Evolutionary conservation across 495 filamentous ascomycete species (phyloP), one percentile per base, ranked within the genome.

Genomic region (Talaromyces adpressus): DNA sequence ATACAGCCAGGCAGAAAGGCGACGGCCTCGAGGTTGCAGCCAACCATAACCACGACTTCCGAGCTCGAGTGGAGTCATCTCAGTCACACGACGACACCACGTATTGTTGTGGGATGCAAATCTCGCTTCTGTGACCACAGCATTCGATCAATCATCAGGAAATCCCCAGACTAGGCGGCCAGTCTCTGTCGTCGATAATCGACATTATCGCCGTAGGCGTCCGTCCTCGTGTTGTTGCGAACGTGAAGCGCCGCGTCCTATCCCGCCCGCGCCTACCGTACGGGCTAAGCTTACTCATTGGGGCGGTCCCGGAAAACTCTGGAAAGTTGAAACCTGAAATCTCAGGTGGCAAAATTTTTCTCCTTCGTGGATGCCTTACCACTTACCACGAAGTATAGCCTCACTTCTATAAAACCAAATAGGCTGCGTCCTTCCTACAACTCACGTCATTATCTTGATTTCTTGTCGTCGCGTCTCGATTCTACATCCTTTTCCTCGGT

Each of bases 331-430:
- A 45, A 49, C 60, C 60, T 62, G 60, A 62, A 51, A 30, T 51
- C 29, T 62, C 39, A 62, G 60, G 60, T 62, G 60, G 60, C 60
- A 52, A 62, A 56, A 32, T 18, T 62, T 61, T 52, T 62, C 41
- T 62, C 60, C 41, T 62, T 53, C 41, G 60, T 34, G 60, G 60
- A 62, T 62, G 60, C 60, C 60, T 62, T 49, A 59, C 34, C 18
- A 58, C 60, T 62, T 49, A 59, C 34, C 18, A 58, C 56, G 30
- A 58, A 58, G 27, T 58, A 58, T 25, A 34, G 56, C 56, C 56
- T 58, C 56, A 58, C 56, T 22, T 58, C 56, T 58, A 58, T 34
- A 58, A n/a, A 49, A 49, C 45, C 45, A 18, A 20, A n/a, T 36
- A 58, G 27, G 52, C 52, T 29, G 56, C 56, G 14, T 32, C 18